Evolutionary conservation across 2,329 filamentous ascomycete species (phyloP), one percentile per base, ranked within the genome.

Genomic region (Metarhizium humberi): DNA sequence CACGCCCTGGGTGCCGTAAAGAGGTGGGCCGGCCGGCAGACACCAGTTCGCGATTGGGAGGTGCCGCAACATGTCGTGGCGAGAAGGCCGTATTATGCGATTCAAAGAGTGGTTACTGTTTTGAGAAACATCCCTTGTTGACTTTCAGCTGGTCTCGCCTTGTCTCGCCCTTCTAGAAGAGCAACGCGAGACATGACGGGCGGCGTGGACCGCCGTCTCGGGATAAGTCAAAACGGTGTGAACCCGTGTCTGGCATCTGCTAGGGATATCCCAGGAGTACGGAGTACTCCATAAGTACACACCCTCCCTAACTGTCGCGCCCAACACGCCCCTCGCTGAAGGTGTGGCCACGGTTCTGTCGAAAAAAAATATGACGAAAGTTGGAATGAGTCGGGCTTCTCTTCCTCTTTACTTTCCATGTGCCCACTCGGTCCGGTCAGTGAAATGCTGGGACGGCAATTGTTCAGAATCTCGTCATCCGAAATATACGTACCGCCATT

Each of bases 81-180:
- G 34, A 36, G 34, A 40, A 40, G 32, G 32, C 32, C 13, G 38
- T 40, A 40, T 40, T 13, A 40, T n/a, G 38, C 13, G 38, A 13
- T 40, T 40, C 38, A 40, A 16, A 5, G 38, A 40, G 38, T 40
- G 10, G 13, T 38, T 51, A 48, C 54, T 52, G 14, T 14, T 49
- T 50, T n/a, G 34, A 45, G 45, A 48, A 43, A 36, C 25, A n/a
- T 50, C 47, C 47, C 20, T 48, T 38, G 43, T 48, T 30, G 47
- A 42, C 36, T 52, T 32, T 42, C 55, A 51, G 55, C 48, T 54
- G 34, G 16, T 14, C 36, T 40, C 45, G 48, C 32, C 43, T 51
- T 60, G 16, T 14, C 36, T 40, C 45, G 48, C 32, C 43, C 53
- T 60, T 57, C 58, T 58, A 58, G 57, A 60, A 60, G 53, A 18